phyloP scores from a whole-genome alignment of 2,329 filamentous ascomycete species.

The Phaeosphaeria sp. region DNA sequence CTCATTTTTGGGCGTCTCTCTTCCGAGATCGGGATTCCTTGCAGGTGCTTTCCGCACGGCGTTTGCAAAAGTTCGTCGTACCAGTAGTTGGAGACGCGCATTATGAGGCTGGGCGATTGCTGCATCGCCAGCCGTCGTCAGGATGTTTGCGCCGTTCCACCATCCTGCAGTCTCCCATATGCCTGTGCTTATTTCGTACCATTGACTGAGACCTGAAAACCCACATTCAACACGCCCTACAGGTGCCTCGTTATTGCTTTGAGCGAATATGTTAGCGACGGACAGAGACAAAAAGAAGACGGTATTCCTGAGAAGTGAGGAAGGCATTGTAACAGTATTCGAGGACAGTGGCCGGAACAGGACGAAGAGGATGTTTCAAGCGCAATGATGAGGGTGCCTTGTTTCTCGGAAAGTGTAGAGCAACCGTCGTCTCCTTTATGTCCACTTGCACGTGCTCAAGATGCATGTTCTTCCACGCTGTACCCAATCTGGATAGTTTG shows the following conservation, averaged over 20 bases:
- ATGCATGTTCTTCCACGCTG: not conserved
- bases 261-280: slow-evolving; percentile 28
- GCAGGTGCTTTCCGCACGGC: slow-evolving; percentile 47
- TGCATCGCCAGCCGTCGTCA: slow-evolving; percentile 67
- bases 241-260: slow-evolving; percentile 26
- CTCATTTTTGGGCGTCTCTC: slow-evolving; percentile 18
- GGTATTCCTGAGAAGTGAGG: slow-evolving; percentile 13
- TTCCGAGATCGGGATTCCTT: slow-evolving; percentile 38
- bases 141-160: slow-evolving; percentile 75
- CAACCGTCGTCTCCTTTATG: not conserved
- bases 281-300: slow-evolving; percentile 1
- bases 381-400: not conserved
- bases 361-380: not conserved
- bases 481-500: not conserved
- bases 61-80: slow-evolving; percentile 52
- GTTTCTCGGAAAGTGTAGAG: not conserved
- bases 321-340: slow-evolving; percentile 24
- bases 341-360: not conserved
- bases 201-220: slow-evolving; percentile 60
- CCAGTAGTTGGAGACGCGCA: slow-evolving; percentile 44
- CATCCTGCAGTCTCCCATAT: slow-evolving; percentile 71
- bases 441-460: not conserved
- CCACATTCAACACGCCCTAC: slow-evolving; percentile 39
- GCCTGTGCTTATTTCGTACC: slow-evolving; percentile 67
- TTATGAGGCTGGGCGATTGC: slow-evolving; percentile 38